Conservation (phyloP, 2,329 filamentous ascomycete species). For the Fonsecaea pugnacius region DNA sequence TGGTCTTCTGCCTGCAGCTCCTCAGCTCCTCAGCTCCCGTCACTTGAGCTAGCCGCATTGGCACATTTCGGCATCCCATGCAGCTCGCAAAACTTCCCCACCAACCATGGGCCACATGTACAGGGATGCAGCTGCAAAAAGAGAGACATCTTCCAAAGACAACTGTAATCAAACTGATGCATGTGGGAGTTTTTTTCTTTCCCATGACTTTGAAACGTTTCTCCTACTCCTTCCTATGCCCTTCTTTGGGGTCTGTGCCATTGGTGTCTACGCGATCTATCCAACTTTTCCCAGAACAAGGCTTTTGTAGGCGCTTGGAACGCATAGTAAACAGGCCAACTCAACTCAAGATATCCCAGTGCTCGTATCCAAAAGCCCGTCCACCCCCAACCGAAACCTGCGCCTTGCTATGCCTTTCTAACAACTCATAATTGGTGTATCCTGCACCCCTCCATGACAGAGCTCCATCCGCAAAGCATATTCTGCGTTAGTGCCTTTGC, state of each 20-base stretch:
- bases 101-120: conserved; percentile 10
- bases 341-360: not conserved
- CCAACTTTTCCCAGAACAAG: conserved; percentile 1
- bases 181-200: conserved; percentile 8
- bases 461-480: not conserved
- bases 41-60: conserved; percentile 23
- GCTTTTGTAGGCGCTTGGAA: not conserved
- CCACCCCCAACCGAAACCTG: not conserved
- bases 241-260: not conserved
- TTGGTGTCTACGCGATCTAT: conserved; percentile 15
- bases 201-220: not conserved
- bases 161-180: conserved; percentile 3
- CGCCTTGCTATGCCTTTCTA: conserved; percentile 28
- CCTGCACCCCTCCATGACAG: conserved; percentile 2
- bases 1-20: conserved; percentile 12
- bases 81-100: conserved; percentile 16
- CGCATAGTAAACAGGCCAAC: conserved; percentile 1
- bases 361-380: conserved; percentile 15
- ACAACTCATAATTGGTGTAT: conserved; percentile 8
- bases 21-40: conserved; percentile 23
- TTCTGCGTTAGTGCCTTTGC: conserved; percentile 48
- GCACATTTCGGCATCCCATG: conserved; percentile 23
- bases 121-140: conserved; percentile 7
- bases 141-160: conserved; percentile 1
- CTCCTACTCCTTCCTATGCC: not conserved